phyloP scores from a whole-genome alignment of 2,329 filamentous ascomycete genomes.

The Neophaeococcomyces aloes region DNA sequence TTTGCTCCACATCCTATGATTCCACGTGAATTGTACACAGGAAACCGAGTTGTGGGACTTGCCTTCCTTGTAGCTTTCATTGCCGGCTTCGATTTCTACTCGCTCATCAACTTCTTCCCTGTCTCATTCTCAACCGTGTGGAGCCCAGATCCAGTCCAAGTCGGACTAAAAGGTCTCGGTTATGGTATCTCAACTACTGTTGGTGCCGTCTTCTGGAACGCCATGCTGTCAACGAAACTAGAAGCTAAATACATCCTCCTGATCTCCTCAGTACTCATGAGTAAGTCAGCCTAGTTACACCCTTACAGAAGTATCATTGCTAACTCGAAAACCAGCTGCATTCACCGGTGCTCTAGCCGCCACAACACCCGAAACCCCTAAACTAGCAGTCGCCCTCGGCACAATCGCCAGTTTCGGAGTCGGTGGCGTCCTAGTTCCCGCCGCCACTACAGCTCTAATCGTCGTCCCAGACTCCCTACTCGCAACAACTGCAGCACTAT shows the following conservation, averaged over 20 bases:
- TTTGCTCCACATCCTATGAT: conserved; percentile 15
- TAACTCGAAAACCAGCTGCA: conserved; percentile 6
- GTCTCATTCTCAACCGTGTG: conserved; percentile 11
- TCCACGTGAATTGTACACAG: conserved; percentile 14
- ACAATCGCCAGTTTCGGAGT: conserved; percentile 8
- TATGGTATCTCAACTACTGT: conserved; percentile 13
- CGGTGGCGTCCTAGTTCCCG: conserved; percentile 13
- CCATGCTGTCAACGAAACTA: conserved; percentile 12
- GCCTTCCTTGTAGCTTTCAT: conserved; percentile 15
- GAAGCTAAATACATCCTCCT: conserved; percentile 12
- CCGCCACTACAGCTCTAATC: conserved; percentile 14
- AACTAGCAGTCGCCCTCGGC: conserved; percentile 6
- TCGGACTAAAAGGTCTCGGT: conserved; percentile 14
- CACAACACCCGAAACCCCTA: conserved; percentile 4
- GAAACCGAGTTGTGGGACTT: conserved; percentile 14
- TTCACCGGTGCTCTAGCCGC: conserved; percentile 9
- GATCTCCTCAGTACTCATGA: conserved; percentile 12
- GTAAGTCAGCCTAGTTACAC: too few relatives aligned
- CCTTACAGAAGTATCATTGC: not conserved
- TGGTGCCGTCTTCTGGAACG: conserved; percentile 16
- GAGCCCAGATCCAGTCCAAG: conserved; percentile 13
- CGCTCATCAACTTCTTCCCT: conserved; percentile 17
- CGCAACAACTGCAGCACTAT: conserved; percentile 7
- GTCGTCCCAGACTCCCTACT: conserved; percentile 8
- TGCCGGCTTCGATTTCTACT: conserved; percentile 17